Conservation (phyloP, 176 grass and related monocot species). For the Calamus simplicifolius region DNA sequence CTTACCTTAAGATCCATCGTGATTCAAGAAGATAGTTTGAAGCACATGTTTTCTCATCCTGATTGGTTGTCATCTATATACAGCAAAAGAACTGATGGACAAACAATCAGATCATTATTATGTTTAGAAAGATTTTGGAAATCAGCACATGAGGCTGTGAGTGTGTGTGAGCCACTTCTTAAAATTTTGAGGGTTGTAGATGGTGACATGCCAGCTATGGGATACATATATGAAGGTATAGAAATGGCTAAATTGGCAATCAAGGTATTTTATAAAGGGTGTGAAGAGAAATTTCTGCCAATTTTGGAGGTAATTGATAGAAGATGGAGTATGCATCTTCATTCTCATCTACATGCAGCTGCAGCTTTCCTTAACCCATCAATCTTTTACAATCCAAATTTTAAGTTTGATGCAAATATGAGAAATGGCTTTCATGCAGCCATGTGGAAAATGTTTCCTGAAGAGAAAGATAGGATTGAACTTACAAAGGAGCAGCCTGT, state of each 20-base stretch:
- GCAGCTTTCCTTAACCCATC: slow-evolving; percentile 23
- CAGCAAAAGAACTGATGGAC: slow-evolving; percentile 2
- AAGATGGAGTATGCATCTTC: slow-evolving; percentile 16
- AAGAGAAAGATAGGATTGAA: slow-evolving; percentile 22
- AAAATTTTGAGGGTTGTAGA: slow-evolving; percentile 21
- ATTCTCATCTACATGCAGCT: slow-evolving; percentile 21
- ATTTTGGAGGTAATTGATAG: slow-evolving; percentile 17
- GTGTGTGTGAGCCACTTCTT: slow-evolving; percentile 20
- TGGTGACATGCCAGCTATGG: slow-evolving; percentile 21
- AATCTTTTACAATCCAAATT: slow-evolving; percentile 14
- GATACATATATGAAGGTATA: slow-evolving; percentile 19
- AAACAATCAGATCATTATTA: slow-evolving; percentile 16
- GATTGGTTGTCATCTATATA: slow-evolving; percentile 16
- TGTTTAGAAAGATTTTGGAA: slow-evolving; percentile 19
- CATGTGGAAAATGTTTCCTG: slow-evolving; percentile 27
- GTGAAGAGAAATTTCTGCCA: slow-evolving; percentile 15
- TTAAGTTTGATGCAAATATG: slow-evolving; percentile 13
- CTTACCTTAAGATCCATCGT: slow-evolving; percentile 17
- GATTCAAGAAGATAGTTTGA: slow-evolving; percentile 18
- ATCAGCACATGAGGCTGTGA: slow-evolving; percentile 13
- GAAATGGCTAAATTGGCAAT: slow-evolving; percentile 18
- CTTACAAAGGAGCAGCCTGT: slow-evolving; percentile 21
- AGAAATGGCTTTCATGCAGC: slow-evolving; percentile 25
- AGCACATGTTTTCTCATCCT: slow-evolving; percentile 12
- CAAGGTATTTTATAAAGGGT: slow-evolving; percentile 18